Percentiles rank a stretch among this genome's conserved stretches.
Conservation (phyloP, 2,329 filamentous ascomycete genomes). For the Tolypocladium cylindrosporum region DNA sequence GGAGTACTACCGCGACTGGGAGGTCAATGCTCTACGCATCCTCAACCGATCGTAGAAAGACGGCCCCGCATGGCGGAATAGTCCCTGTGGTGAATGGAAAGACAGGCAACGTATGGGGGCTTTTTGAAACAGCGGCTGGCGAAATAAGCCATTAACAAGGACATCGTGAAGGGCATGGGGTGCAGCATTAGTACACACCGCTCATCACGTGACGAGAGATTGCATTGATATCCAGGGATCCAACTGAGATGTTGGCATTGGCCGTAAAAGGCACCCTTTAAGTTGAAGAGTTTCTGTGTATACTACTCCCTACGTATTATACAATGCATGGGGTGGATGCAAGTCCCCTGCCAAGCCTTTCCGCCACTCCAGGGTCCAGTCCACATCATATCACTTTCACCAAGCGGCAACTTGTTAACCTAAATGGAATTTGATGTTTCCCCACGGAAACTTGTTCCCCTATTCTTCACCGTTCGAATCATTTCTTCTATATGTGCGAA, state of each 20-base stretch:
- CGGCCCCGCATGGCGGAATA: neutral
- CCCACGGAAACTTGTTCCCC: neutral
- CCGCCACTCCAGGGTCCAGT: neutral
- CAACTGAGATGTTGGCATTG: neutral
- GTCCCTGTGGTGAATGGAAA: neutral
- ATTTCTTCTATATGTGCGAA: slow-evolving; percentile 1
- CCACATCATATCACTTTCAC: neutral
- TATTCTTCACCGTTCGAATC: neutral
- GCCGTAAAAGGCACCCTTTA: neutral
- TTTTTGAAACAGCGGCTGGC: neutral
- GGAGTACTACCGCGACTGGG: neutral
- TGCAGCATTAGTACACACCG: neutral
- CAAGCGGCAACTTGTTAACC: neutral
- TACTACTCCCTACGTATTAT: too few species aligned
- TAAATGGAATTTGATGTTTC: too few species aligned
- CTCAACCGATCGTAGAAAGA: neutral
- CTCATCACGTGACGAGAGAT: neutral
- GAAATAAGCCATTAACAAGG: neutral
- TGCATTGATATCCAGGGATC: neutral
- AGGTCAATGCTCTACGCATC: neutral
- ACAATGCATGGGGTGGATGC: neutral
- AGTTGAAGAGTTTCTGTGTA: neutral
- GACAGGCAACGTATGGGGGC: neutral
- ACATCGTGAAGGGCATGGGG: neutral
- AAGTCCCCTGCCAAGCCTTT: neutral